Evolutionary conservation across 306 rosid species (phyloP), one percentile per base, ranked within the genome.

Genomic region (Castanospermum australe): DNA sequence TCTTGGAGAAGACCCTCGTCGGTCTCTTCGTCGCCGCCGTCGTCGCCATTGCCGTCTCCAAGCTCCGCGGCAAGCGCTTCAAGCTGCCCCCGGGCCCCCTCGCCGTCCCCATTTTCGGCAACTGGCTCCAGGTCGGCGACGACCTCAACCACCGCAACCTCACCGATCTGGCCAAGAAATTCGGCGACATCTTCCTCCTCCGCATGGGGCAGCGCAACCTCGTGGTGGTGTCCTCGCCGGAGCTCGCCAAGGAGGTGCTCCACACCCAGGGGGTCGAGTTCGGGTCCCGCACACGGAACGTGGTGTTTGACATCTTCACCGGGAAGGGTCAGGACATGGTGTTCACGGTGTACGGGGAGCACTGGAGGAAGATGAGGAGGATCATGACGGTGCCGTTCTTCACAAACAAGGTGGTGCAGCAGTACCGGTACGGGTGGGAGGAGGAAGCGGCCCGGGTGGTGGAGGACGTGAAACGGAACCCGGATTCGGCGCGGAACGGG

Each of bases 111-210:
- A 35, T 94, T 5, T 92, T 94, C 81, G 98, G 97, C 0, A 94
- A 94, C 80, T 94, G 98, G 98, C 94, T 94, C 21, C 98, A 94
- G 18, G 98, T 94, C 66, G 98, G 98, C 1, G 98, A 94, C 8
- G 97, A 94, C 73, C 86, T 94, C 78, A 94, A 94, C 84, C 98
- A 94, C 92, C 96, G 97, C 0, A 94, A 94, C 45, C 92, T 94
- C 60, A 84, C 93, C 10, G 94, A 89, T 18, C 8, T 90, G 0
- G 94, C 98, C 17, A 94, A 94, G 79, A 86, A 81, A 3, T 94
- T 82, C 75, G 98, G 98, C 20, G 93, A 92, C 56, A 76, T 90
- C 9, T 86, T 92, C 86, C 66, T 94, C 80, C 98, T 94, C 75
- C 93, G 98, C 0, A 94, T 94, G 98, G 98, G 97, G 0, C 97